These are phyloP conservation scores for Saksenaea vasiformis DNA, from an alignment of 371 early-diverging fungal species.

Conservation along the genomic window DNA sequence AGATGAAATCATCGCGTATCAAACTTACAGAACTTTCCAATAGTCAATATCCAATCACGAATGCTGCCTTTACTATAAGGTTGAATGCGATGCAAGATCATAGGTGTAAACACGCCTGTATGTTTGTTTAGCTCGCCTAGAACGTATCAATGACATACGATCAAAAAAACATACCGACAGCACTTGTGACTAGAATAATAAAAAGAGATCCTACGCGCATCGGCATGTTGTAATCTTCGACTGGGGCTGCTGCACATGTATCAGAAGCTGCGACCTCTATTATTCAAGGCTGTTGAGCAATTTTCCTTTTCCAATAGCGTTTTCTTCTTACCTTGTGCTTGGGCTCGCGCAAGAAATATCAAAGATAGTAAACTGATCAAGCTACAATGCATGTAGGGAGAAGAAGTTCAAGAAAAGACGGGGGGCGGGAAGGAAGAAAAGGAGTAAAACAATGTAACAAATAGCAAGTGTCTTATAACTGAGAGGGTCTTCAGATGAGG, in stretches of 20 bases:
- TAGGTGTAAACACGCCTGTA: conserved; percentile 38
- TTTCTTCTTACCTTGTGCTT: not conserved
- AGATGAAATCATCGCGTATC: not conserved
- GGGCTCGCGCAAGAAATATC: not conserved
- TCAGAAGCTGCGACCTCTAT: not conserved
- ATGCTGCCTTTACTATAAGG: conserved; percentile 26
- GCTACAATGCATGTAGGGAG: not conserved
- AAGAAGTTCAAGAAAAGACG: not conserved
- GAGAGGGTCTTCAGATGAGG: conserved; percentile 4
- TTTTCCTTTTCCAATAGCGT: not conserved
- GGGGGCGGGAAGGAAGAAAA: not conserved
- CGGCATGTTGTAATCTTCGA: conserved; percentile 22
- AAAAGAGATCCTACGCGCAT: conserved; percentile 26
- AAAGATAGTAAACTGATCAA: not conserved
- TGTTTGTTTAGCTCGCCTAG: not conserved
- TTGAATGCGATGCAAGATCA: conserved; percentile 33
- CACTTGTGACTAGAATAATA: conserved; percentile 25
- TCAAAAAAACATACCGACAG: conserved; percentile 15
- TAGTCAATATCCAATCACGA: conserved; percentile 35
- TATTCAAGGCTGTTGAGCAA: not conserved
- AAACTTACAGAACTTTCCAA: conserved; percentile 50
- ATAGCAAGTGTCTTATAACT: conserved; percentile 1
- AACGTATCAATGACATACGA: not conserved
- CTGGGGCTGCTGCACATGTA: conserved; percentile 8
- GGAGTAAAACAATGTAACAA: not conserved